phyloP scores from a whole-genome alignment of 495 filamentous ascomycete genomes.

The Xylaria castorea region DNA sequence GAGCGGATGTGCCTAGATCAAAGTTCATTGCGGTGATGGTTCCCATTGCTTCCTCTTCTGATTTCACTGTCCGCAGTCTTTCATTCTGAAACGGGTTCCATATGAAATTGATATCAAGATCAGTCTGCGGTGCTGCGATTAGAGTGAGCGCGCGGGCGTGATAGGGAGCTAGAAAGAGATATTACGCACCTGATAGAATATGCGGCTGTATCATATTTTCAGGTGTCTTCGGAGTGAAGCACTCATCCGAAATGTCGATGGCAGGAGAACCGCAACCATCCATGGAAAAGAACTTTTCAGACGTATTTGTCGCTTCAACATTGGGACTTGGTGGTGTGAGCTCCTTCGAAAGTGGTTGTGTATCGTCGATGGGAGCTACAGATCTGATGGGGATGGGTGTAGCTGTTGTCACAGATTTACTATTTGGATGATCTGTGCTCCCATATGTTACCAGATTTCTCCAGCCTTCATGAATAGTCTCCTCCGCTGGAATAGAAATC shows the following conservation, averaged over 20 bases:
- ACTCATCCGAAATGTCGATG: background rate
- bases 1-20: background rate
- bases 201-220: background rate
- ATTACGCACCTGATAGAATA: background rate
- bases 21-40: background rate
- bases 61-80: background rate
- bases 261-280: background rate
- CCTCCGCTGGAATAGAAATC: background rate
- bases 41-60: background rate
- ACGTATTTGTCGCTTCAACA: background rate
- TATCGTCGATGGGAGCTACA: background rate
- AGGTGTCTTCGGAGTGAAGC: background rate
- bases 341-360: background rate
- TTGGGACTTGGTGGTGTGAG: background rate
- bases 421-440: background rate
- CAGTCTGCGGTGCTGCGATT: background rate
- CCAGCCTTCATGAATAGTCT: background rate
- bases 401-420: slow-evolving; percentile 10
- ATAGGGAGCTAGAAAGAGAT: background rate
- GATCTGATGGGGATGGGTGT: slow-evolving; percentile 5
- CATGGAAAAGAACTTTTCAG: background rate
- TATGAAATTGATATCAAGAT: background rate
- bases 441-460: background rate
- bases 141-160: background rate
- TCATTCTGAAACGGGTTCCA: background rate